Conservation (phyloP, 257 asterid species). For the Anisodus tanguticus region DNA sequence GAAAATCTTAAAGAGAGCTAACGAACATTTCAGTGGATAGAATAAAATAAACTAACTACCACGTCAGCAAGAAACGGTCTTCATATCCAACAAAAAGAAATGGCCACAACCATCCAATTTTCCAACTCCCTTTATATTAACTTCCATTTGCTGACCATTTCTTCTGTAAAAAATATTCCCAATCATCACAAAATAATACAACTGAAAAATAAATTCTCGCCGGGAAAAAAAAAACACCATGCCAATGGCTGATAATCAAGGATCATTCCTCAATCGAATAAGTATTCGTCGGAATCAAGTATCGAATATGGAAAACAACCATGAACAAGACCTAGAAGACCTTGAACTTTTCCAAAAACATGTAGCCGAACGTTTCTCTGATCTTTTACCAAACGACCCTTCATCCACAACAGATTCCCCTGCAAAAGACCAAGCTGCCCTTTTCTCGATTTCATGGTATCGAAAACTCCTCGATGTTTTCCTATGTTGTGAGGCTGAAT, state of each 20-base stretch:
- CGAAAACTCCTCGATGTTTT: conserved; percentile 75
- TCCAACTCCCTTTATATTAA: background rate
- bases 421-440: conserved; percentile 39
- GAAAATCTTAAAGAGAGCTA: background rate
- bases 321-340: conserved; percentile 71
- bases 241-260: conserved; percentile 65
- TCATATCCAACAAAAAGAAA: conserved; percentile 19
- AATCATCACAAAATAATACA: background rate
- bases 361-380: conserved; percentile 71
- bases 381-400: conserved; percentile 43
- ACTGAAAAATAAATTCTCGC: background rate
- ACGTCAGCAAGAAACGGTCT: conserved; percentile 25
- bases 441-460: conserved; percentile 80
- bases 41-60: conserved; percentile 9
- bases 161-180: background rate
- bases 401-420: conserved; percentile 44
- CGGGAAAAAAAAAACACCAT: conserved; percentile 35
- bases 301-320: conserved; percentile 52
- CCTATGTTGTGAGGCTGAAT: conserved; percentile 80
- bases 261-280: conserved; percentile 83
- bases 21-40: conserved; percentile 11
- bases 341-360: conserved; percentile 73
- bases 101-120: conserved; percentile 24
- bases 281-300: conserved; percentile 93
- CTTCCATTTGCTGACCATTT: background rate